Base-by-base conservation (phyloP, 2,329 filamentous ascomycete genomes). In the Lithohypha guttulata region DNA sequence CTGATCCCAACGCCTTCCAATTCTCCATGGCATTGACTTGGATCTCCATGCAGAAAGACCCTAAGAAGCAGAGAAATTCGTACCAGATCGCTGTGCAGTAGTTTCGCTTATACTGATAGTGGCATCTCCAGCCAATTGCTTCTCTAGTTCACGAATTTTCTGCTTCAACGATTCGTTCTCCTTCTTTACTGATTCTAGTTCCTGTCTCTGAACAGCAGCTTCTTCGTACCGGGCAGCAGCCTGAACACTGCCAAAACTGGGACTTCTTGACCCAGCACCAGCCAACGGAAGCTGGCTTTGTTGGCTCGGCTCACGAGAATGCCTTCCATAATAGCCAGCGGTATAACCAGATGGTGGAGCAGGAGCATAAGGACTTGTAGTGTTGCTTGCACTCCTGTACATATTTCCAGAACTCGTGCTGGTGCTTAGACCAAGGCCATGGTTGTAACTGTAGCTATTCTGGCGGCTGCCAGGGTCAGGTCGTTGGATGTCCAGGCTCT, bases 131-230 rank as follows among this genome's bases (percentile, higher is more conserved):
- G 37, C 27, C 9, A 53, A 39, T 14, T 41, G 47, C 36, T 44
- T 50, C 45, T 69, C 65, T 30, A 68, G 49, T 26, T 68, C 65
- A 27, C 59, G 58, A 7, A 69, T 59, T 7, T 62, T 61, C 19
- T 57, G 57, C 33, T 63, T 59, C 26, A 69, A 53, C 20, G 54
- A 49, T 40, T 69, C 66, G 36, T 69, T 69, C 48, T 69, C 66
- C 8, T 58, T 55, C 45, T 60, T 64, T 22, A 65, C 56, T 2
- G 55, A 51, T 32, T 68, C 65, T 17, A 68, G 44, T 39, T 69
- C 65, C 22, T 57, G 56, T 15, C 59, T 56, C 26, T 67, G 62
- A 11, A 59, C 51, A 2, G 58, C 51, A 4, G 55, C 54, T 42
- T 68, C 65, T 36, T 68, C 65, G 33, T 61, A 62, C 14, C 65